A percentile compares a stretch with the other conserved stretches of the same genome.
Conservation (phyloP, 768 basidiomycete species). For the Boletus tylopilopsis region DNA sequence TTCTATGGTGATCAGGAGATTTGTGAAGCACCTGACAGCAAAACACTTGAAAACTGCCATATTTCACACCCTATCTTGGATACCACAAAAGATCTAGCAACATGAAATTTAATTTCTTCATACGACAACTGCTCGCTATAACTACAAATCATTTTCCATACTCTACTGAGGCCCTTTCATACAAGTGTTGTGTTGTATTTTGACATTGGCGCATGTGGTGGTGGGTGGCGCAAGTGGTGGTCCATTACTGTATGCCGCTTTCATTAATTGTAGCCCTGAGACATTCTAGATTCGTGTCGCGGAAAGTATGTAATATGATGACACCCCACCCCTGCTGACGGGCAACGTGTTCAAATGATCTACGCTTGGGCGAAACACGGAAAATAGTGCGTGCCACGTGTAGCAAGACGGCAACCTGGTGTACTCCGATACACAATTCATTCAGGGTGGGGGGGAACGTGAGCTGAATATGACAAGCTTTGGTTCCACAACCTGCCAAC, state of each 20-base stretch:
- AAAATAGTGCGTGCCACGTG: not conserved
- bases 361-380: not conserved
- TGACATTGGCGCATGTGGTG: too few relatives aligned
- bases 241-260: not conserved
- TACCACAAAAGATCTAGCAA: too few relatives aligned
- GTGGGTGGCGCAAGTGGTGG: too few relatives aligned
- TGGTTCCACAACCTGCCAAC: not conserved
- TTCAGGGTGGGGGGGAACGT: not conserved
- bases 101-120: too few relatives aligned
- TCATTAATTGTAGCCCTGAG: not conserved
- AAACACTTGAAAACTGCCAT: too few relatives aligned
- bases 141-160: too few relatives aligned
- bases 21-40: too few relatives aligned
- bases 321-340: not conserved
- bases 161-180: too few relatives aligned
- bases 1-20: too few relatives aligned
- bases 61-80: too few relatives aligned
- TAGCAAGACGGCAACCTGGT: not conserved
- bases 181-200: too few relatives aligned
- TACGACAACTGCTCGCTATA: too few relatives aligned
- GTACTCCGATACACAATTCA: slow-evolving; percentile 1
- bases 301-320: not conserved
- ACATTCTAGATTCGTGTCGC: not conserved
- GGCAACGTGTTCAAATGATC: slow-evolving; percentile 11
- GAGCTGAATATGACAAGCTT: not conserved